Conservation (phyloP, 352 stramenopile genomes). For the Pythium rishiriense region DNA sequence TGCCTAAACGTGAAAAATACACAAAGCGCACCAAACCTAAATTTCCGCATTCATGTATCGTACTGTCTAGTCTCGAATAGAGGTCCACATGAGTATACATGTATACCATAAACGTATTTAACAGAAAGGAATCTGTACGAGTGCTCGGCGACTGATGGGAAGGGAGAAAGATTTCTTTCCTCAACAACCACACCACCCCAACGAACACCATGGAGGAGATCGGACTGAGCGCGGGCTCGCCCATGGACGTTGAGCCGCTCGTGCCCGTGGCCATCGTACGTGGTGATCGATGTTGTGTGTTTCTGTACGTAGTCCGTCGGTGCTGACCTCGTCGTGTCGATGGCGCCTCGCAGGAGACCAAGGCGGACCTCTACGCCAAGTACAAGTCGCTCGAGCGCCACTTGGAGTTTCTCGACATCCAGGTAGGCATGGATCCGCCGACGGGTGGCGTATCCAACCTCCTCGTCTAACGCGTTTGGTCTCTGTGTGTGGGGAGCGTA, state of each 20-base stretch:
- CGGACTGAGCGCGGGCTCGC: slow-evolving; percentile 23
- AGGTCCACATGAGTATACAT: background rate
- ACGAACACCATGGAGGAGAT: slow-evolving; percentile 30
- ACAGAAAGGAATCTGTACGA: background rate
- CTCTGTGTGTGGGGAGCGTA: slow-evolving; percentile 34
- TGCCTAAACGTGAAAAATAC: background rate
- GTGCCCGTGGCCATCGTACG: slow-evolving; percentile 35
- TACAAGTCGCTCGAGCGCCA: slow-evolving; percentile 49
- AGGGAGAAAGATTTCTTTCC: slow-evolving; percentile 15
- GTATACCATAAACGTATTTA: slow-evolving; percentile 8
- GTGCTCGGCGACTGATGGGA: background rate
- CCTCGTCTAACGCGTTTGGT: background rate
- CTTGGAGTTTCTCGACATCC: slow-evolving; percentile 73
- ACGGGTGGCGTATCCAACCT: background rate
- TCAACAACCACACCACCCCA: background rate
- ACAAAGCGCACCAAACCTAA: background rate
- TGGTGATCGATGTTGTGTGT: slow-evolving; percentile 1
- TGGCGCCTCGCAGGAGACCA: slow-evolving; percentile 34
- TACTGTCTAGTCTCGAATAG: background rate
- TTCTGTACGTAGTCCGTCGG: too few relatives aligned
- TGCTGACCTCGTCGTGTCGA: too few relatives aligned
- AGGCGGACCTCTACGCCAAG: slow-evolving; percentile 50
- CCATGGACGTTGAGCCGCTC: slow-evolving; percentile 34
- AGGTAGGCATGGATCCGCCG: slow-evolving; percentile 30
- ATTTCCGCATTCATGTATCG: background rate